phyloP scores from a whole-genome alignment of 495 filamentous ascomycete genomes.

The Hypoxylon fragiforme region DNA sequence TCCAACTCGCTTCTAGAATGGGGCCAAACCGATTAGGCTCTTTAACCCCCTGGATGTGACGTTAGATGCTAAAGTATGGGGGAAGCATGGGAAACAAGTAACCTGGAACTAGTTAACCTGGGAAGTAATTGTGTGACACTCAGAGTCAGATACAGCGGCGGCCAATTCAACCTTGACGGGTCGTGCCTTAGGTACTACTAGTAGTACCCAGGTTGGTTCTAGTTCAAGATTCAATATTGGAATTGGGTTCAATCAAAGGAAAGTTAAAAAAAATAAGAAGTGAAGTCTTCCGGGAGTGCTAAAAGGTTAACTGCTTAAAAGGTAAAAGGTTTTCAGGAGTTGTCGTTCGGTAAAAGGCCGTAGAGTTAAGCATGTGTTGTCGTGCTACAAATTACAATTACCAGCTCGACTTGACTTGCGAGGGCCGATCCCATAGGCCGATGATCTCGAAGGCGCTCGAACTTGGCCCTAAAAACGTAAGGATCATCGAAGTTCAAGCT shows the following conservation, averaged over 20 bases:
- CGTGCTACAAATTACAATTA: slow-evolving; percentile 13
- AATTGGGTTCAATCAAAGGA: slow-evolving; percentile 6
- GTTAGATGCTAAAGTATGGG: slow-evolving; percentile 15
- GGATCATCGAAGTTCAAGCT: slow-evolving; percentile 27
- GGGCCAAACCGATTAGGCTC: slow-evolving; percentile 26
- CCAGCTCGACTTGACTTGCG: slow-evolving; percentile 19
- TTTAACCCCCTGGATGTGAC: slow-evolving; percentile 32
- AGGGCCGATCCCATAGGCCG: slow-evolving; percentile 11
- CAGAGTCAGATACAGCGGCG: not conserved
- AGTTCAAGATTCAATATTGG: not conserved
- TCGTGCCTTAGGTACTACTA: slow-evolving; percentile 1
- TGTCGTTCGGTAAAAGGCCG: slow-evolving; percentile 8
- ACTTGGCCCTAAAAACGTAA: slow-evolving; percentile 16
- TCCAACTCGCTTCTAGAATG: slow-evolving; percentile 19
- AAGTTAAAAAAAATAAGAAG: slow-evolving; percentile 1
- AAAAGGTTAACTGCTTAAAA: too few species aligned
- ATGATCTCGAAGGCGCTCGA: slow-evolving; percentile 35
- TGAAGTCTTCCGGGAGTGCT: too few species aligned
- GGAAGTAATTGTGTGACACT: slow-evolving; percentile 13
- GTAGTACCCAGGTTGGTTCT: too few species aligned
- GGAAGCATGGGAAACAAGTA: too few species aligned
- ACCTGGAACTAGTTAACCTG: slow-evolving; percentile 2
- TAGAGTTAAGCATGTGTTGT: slow-evolving; percentile 22
- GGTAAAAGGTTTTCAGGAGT: slow-evolving; percentile 2
- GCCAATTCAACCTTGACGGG: slow-evolving; percentile 9